Base-by-base conservation (phyloP, 2,329 filamentous ascomycete genomes). In the Alternaria sp. region DNA sequence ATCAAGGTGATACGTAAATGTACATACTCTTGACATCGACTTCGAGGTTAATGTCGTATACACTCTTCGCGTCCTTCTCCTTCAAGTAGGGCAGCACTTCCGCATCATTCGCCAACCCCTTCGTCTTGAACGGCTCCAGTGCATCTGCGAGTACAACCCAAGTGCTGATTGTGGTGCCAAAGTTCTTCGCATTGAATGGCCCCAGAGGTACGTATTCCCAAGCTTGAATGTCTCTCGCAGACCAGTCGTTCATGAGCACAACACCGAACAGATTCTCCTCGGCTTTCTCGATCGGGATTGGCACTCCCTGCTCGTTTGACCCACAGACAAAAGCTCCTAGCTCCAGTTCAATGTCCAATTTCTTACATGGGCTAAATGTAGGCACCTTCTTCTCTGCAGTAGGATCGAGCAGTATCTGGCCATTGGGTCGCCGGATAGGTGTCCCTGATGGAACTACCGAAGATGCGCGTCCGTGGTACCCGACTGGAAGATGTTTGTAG, bases 191-290 rank as follows among this genome's bases (percentile, higher is more conserved):
- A 65, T 92, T 93, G 81, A 96, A 95, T 0, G 92, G 92, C 0
- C 93, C 93, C 8, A 95, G 81, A 0, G 93, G 93, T 9, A 94
- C 86, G 69, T 94, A 94, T 79, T 96, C 93, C 91, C 91, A 96
- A 0, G 87, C 86, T 76, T 96, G 93, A 53, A 96, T 90, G 71
- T 96, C 92, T 66, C 92, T 84, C 5, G 92, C 92, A 58, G 90
- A 93, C 93, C 93, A 96, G 79, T 96, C 93, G 71, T 96, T 96
- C 84, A 96, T 87, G 61, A 96, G 80, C 0, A 96, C 92, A 25
- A 93, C 85, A 13, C 93, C 93, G 73, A 96, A 96, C 26, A 96
- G 85, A 71, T 89, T 85, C 17, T 92, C 86, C 57, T 90, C 88
- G 0, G 92, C 92, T 47, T 90, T 81, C 3, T 82, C 80, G 21